Conservation (phyloP, 805 yeast species). For the Candida fluviatilis region DNA sequence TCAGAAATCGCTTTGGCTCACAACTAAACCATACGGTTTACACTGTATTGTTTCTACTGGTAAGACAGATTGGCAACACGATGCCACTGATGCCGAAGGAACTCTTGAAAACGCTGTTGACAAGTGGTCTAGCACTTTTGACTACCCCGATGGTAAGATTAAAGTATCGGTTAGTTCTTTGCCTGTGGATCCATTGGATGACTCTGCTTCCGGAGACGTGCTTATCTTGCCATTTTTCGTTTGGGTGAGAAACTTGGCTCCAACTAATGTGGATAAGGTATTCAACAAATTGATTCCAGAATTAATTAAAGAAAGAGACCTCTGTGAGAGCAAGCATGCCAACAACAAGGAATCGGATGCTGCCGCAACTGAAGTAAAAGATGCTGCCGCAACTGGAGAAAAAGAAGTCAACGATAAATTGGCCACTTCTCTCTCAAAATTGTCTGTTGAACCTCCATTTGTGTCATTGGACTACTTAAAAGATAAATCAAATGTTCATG, state of each 20-base stretch:
- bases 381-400: neutral
- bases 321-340: neutral
- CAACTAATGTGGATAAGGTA: constrained; percentile 40
- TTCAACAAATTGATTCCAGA: constrained; percentile 42
- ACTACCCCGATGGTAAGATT: constrained; percentile 24
- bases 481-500: neutral
- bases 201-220: constrained; percentile 46
- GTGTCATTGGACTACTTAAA: constrained; percentile 2
- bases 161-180: constrained; percentile 55
- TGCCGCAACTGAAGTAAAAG: too few relatives aligned
- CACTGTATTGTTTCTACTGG: constrained; percentile 85
- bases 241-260: constrained; percentile 53
- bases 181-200: constrained; percentile 17
- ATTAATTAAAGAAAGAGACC: constrained; percentile 21
- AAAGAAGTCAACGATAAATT: too few relatives aligned
- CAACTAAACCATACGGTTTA: constrained; percentile 63
- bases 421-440: neutral
- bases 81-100: constrained; percentile 48
- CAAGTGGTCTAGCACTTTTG: constrained; percentile 26
- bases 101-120: constrained; percentile 45
- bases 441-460: neutral
- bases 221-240: constrained; percentile 71
- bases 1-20: constrained; percentile 52
- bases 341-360: too few relatives aligned
- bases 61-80: constrained; percentile 77